Conservation (phyloP, 1,284 basidiomycete genomes). For the Trichosporon sp. region DNA sequence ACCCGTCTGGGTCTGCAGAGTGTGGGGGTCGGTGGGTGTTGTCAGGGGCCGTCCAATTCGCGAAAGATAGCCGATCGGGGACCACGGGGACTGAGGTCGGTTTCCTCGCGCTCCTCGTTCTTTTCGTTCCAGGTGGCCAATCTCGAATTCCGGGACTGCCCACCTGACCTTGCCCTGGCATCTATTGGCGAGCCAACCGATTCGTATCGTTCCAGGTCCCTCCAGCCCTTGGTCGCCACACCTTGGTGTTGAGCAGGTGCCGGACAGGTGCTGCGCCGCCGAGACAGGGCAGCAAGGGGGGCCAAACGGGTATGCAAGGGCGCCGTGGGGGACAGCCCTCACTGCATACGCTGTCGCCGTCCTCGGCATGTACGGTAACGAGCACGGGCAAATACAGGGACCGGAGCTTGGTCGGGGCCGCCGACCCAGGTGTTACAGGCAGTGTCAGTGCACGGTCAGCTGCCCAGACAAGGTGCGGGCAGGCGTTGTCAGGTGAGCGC, state of each 20-base stretch:
- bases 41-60: neutral
- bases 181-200: neutral
- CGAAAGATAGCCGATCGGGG: conserved; percentile 11
- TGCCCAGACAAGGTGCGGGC: neutral
- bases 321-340: neutral
- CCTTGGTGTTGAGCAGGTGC: neutral
- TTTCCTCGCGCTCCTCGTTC: conserved; percentile 3
- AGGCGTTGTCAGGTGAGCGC: neutral
- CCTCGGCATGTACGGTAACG: neutral
- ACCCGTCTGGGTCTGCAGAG: too few species aligned
- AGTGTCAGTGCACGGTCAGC: conserved; percentile 3
- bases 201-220: neutral
- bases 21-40: neutral
- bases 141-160: neutral
- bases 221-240: conserved; percentile 4
- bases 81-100: neutral
- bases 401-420: neutral
- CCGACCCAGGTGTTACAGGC: neutral
- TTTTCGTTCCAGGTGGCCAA: neutral
- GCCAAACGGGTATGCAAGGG: neutral
- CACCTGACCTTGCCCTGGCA: neutral
- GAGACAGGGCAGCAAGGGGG: neutral
- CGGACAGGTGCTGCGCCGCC: neutral
- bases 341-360: neutral
- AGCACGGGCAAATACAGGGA: neutral